phyloP scores from a whole-genome alignment of 2,329 filamentous ascomycete species.

The Epichloe aotearoae region DNA sequence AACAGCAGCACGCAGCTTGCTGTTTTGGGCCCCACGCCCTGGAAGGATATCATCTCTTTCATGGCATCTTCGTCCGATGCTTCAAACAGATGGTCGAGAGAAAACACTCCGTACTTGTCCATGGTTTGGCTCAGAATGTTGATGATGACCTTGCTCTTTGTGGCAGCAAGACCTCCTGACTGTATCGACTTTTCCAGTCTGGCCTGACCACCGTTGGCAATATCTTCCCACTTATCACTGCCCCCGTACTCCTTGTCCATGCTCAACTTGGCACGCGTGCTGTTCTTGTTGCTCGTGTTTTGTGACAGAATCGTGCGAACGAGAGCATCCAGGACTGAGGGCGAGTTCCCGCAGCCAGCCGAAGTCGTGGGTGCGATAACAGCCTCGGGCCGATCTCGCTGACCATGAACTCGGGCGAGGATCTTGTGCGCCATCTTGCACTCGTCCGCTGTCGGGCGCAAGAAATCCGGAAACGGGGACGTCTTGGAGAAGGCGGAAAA shows the following conservation, averaged over 20 bases:
- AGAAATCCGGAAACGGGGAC: slow-evolving; percentile 55
- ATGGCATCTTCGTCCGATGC: slow-evolving; percentile 32
- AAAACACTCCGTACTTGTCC: slow-evolving; percentile 26
- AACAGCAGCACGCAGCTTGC: slow-evolving; percentile 40
- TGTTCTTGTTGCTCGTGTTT: slow-evolving; percentile 40
- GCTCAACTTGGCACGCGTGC: slow-evolving; percentile 43
- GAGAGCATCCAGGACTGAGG: slow-evolving; percentile 38
- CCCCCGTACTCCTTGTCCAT: slow-evolving; percentile 32
- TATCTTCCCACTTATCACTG: slow-evolving; percentile 29
- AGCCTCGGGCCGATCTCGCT: slow-evolving; percentile 44
- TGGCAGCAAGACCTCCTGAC: slow-evolving; percentile 54
- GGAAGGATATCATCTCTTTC: slow-evolving; percentile 34
- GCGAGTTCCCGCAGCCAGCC: slow-evolving; percentile 45
- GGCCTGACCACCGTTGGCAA: slow-evolving; percentile 25
- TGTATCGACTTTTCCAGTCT: slow-evolving; percentile 48
- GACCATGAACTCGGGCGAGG: slow-evolving; percentile 52
- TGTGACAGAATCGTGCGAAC: slow-evolving; percentile 39
- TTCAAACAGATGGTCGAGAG: slow-evolving; percentile 35
- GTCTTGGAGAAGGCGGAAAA: slow-evolving; percentile 25
- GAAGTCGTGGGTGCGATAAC: slow-evolving; percentile 49
- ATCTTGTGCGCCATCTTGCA: slow-evolving; percentile 55
- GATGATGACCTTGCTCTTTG: slow-evolving; percentile 65
- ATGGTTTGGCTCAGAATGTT: slow-evolving; percentile 52
- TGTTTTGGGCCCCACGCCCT: slow-evolving; percentile 41
- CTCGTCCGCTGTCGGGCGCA: slow-evolving; percentile 51